Conservation (phyloP, 78 protist genomes). For the Bodo saltans region DNA sequence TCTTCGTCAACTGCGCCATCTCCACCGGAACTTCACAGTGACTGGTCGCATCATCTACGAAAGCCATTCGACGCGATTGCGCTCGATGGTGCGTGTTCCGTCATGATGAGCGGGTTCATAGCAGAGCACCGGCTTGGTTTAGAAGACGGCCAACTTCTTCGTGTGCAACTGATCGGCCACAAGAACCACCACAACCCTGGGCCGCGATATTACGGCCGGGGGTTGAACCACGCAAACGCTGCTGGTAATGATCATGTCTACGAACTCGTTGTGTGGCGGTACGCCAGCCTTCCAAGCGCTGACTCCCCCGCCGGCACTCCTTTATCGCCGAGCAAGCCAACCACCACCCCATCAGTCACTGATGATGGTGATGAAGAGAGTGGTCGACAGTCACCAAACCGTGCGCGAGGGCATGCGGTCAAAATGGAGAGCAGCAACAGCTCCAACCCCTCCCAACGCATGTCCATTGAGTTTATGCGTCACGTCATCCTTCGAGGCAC, state of each 20-base stretch:
- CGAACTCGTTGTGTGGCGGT: neutral
- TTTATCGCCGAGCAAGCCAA: too few relatives aligned
- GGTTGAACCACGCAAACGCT: neutral
- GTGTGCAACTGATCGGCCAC: neutral
- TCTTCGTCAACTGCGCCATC: too few relatives aligned
- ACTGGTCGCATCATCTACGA: neutral
- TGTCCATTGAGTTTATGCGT: too few relatives aligned
- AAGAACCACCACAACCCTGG: neutral
- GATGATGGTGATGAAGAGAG: too few relatives aligned
- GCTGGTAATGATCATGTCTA: neutral
- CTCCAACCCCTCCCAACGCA: too few relatives aligned
- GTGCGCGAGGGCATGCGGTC: too few relatives aligned
- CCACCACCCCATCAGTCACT: too few relatives aligned
- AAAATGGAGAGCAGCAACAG: too few relatives aligned
- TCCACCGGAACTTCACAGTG: neutral
- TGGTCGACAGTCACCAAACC: too few relatives aligned
- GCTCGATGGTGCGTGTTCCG: neutral
- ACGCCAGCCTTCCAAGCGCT: neutral
- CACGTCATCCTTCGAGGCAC: too few relatives aligned
- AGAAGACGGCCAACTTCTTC: neutral
- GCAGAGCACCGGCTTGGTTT: neutral
- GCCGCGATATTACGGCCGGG: neutral
- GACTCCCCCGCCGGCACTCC: too few relatives aligned
- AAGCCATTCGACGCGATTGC: neutral
- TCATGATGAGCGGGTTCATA: neutral